Evolutionary conservation across 352 stramenopile genomes (phyloP).

Genomic region (Aphanomyces invadans): DNA sequence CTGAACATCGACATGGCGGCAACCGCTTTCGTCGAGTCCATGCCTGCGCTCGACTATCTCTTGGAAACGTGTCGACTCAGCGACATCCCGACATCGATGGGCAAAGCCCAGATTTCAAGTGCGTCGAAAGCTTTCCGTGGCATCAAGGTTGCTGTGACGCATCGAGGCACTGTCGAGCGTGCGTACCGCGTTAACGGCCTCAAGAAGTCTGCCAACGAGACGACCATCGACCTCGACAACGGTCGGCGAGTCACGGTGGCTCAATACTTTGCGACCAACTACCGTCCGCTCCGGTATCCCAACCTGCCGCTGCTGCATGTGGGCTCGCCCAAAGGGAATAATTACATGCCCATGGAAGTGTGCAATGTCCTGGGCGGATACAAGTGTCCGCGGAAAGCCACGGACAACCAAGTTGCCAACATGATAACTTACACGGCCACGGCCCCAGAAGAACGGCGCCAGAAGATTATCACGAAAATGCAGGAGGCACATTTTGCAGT

Average conservation of each 20-base stretch:
- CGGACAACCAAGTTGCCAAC: conserved; percentile 70
- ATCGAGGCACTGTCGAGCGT: conserved; percentile 47
- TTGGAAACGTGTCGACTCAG: conserved; percentile 29
- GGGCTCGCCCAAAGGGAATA: conserved; percentile 60
- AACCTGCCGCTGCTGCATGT: conserved; percentile 73
- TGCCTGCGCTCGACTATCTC: conserved; percentile 48
- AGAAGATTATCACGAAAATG: conserved; percentile 51
- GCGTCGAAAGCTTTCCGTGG: conserved; percentile 52
- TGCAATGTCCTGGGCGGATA: conserved; percentile 64
- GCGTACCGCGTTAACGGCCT: conserved; percentile 61
- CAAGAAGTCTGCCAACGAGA: conserved; percentile 34
- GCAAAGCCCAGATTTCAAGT: conserved; percentile 37
- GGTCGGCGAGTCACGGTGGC: conserved; percentile 40
- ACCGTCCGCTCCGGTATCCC: conserved; percentile 58
- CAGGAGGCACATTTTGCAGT: conserved; percentile 44
- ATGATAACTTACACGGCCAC: conserved; percentile 72
- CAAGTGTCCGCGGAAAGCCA: conserved; percentile 66
- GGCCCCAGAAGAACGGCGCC: conserved; percentile 47
- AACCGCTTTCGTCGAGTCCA: conserved; percentile 59
- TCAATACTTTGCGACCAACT: conserved; percentile 49
- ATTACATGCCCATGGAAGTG: conserved; percentile 78
- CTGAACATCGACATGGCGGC: conserved; percentile 65
- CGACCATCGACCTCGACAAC: conserved; percentile 56
- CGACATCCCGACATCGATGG: conserved; percentile 31
- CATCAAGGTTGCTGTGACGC: conserved; percentile 57